Percentiles rank a stretch among this genome's conserved stretches.
Evolutionary conservation across 768 basidiomycete species (phyloP).

Genomic region (Holtermannia corniformis): DNA sequence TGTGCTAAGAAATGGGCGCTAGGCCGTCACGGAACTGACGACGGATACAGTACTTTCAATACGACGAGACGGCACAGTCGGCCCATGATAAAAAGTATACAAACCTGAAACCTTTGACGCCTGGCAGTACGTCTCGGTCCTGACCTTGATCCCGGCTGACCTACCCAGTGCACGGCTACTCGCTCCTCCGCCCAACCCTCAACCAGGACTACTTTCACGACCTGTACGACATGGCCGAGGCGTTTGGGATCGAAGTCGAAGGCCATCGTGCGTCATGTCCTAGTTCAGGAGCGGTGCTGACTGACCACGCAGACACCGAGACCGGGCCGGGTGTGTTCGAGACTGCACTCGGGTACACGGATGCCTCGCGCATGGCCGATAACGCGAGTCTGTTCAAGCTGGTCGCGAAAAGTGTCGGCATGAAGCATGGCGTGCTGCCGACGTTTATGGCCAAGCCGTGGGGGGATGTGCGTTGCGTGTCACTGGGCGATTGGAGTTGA

Average conservation of each 20-base stretch:
- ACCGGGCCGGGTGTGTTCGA: constrained; percentile 43
- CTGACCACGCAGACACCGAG: constrained; percentile 36
- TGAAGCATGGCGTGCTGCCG: constrained; percentile 76
- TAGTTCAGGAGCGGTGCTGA: not conserved
- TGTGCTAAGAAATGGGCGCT: no score
- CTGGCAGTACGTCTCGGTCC: constrained; percentile 65
- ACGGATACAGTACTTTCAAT: constrained; percentile 27
- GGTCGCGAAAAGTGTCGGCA: constrained; percentile 80
- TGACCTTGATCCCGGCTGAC: not conserved
- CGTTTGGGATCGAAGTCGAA: constrained; percentile 74
- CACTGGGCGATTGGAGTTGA: not conserved
- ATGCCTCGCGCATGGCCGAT: constrained; percentile 39
- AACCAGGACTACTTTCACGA: constrained; percentile 84
- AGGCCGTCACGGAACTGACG: not conserved
- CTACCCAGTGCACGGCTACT: constrained; percentile 85
- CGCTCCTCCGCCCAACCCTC: constrained; percentile 76
- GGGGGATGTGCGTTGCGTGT: constrained; percentile 61
- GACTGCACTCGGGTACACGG: constrained; percentile 41
- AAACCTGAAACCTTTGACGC: constrained; percentile 67
- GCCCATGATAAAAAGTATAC: constrained; percentile 68
- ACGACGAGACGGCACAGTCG: constrained; percentile 66
- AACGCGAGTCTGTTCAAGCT: constrained; percentile 82
- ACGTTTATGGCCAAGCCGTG: constrained; percentile 99
- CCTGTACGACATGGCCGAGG: constrained; percentile 57
- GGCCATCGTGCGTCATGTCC: constrained; percentile 57